phyloP scores from a whole-genome alignment of 1,284 basidiomycete genomes.

The Gomphus bonarii region DNA sequence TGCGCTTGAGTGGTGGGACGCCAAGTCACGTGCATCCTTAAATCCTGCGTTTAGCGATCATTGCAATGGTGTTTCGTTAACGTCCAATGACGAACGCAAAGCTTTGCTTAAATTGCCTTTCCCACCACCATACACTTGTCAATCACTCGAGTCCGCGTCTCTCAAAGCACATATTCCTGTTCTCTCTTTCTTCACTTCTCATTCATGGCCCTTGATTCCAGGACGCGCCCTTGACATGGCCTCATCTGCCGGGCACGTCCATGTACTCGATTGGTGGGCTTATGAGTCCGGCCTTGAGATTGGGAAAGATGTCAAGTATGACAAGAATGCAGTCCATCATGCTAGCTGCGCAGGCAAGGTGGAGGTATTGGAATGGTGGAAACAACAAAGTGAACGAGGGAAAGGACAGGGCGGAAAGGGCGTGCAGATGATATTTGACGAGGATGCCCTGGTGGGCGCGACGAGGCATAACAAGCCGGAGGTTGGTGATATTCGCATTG shows the following conservation, averaged over 20 bases:
- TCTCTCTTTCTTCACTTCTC: conserved; percentile 69
- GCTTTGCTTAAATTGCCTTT: background rate
- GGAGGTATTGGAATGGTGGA: conserved; percentile 76
- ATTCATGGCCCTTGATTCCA: conserved; percentile 55
- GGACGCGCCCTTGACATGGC: conserved; percentile 76
- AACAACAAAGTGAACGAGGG: conserved; percentile 24
- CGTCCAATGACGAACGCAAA: background rate
- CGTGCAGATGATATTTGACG: conserved; percentile 66
- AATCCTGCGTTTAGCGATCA: conserved; percentile 13
- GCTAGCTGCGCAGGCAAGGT: conserved; percentile 73
- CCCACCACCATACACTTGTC: conserved; percentile 19
- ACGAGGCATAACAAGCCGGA: conserved; percentile 72
- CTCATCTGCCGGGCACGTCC: conserved; percentile 57
- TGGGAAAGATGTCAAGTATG: conserved; percentile 44
- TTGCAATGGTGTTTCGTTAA: background rate
- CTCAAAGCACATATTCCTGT: conserved; percentile 60
- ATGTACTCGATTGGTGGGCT: conserved; percentile 75
- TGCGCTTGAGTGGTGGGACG: conserved; percentile 65
- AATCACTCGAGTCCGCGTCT: conserved; percentile 65
- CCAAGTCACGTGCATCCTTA: conserved; percentile 28
- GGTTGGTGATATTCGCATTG: conserved; percentile 24
- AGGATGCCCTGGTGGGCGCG: conserved; percentile 65
- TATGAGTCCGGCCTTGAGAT: conserved; percentile 49
- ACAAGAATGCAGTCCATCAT: conserved; percentile 61
- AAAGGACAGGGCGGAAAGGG: conserved; percentile 32